Percentiles rank a stretch among this genome's conserved stretches.
Conservation (phyloP, 75 land plant species). For the Selaginella tamariscina region DNA sequence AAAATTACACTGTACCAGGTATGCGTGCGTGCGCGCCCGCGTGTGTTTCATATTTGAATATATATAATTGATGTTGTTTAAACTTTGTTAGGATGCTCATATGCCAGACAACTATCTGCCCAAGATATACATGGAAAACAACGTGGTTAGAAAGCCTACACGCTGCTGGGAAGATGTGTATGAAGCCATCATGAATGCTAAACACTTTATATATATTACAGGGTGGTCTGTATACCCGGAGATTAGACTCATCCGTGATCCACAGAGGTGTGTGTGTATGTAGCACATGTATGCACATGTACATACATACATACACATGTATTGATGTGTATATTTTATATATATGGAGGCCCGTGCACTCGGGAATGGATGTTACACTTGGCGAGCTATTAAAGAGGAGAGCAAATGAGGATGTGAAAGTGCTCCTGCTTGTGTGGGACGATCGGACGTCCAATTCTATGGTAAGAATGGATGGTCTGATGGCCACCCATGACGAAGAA, state of each 20-base stretch:
- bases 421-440: conserved; percentile 56
- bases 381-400: conserved; percentile 69
- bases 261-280: too few relatives aligned
- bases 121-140: conserved; percentile 31
- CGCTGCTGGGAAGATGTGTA: conserved; percentile 90
- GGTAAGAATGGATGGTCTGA: conserved; percentile 19
- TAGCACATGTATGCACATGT: too few relatives aligned
- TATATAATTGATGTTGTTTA: too few relatives aligned
- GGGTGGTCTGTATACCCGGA: conserved; percentile 21
- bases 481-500: conserved; percentile 42
- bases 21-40: too few relatives aligned
- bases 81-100: too few relatives aligned
- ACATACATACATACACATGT: too few relatives aligned
- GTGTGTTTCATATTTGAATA: too few relatives aligned
- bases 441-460: conserved; percentile 26
- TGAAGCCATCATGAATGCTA: too few relatives aligned
- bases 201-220: too few relatives aligned
- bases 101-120: not conserved
- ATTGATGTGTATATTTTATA: too few relatives aligned
- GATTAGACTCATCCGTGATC: conserved; percentile 33
- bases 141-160: conserved; percentile 41
- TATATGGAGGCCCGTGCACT: conserved; percentile 8
- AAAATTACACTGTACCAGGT: conserved; percentile 21
- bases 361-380: conserved; percentile 30
- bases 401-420: conserved; percentile 66